A percentile compares a stretch with the other conserved stretches of the same genome.
Evolutionary conservation across 441 rosid genomes (phyloP).

Genomic region (Adansonia madagascariensis): DNA sequence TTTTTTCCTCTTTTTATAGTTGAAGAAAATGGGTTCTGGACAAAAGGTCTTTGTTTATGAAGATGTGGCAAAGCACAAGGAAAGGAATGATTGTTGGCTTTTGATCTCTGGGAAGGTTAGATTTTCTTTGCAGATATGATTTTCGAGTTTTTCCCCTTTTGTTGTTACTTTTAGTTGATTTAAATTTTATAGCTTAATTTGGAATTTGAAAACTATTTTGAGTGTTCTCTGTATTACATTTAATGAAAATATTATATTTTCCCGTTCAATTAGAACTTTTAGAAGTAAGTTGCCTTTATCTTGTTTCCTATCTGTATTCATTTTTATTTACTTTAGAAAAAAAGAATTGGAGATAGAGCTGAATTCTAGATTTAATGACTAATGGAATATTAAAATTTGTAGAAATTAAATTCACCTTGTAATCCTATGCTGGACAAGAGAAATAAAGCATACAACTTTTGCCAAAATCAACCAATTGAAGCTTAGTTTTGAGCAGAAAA

Average conservation of each 20-base stretch:
- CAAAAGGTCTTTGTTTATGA: slow-evolving; percentile 43
- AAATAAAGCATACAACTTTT: neutral
- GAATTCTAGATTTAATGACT: neutral
- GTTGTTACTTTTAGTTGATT: neutral
- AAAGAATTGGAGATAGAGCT: neutral
- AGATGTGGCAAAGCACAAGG: slow-evolving; percentile 55
- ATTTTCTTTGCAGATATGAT: neutral
- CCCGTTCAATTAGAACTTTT: neutral
- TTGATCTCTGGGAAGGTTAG: slow-evolving; percentile 62
- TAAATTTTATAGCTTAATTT: neutral
- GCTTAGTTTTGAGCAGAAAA: neutral
- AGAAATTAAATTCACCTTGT: neutral
- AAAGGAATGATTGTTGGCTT: slow-evolving; percentile 61
- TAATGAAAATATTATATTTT: neutral
- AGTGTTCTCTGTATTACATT: neutral
- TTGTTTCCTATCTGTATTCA: neutral
- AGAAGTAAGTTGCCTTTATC: neutral
- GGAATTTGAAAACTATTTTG: neutral
- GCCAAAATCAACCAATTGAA: neutral
- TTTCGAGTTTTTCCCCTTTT: neutral
- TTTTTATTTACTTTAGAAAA: neutral
- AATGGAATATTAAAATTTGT: neutral
- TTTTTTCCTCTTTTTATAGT: neutral
- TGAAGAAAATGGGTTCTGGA: slow-evolving; percentile 38
- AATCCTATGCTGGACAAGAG: neutral